phyloP scores from a whole-genome alignment of 805 yeast genomes.

The Debaryomyces tyrocola region DNA sequence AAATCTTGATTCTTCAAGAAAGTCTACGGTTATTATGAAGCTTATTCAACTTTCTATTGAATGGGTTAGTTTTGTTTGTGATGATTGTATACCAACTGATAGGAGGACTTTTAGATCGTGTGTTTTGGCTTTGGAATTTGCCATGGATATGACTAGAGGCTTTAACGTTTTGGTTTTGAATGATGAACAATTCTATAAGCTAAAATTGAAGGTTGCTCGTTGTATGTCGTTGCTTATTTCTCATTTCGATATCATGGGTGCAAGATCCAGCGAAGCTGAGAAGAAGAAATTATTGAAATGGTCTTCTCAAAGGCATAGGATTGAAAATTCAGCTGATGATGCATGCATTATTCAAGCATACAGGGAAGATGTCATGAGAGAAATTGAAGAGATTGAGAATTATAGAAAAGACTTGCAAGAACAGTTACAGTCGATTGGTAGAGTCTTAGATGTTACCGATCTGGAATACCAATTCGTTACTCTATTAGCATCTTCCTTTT shows the following conservation, averaged over 20 bases:
- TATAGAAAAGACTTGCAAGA: slow-evolving; percentile 46
- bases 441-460: slow-evolving; percentile 84
- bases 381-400: slow-evolving; percentile 63
- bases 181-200: slow-evolving; percentile 68
- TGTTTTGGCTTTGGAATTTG: slow-evolving; percentile 91
- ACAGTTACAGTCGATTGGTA: slow-evolving; percentile 60
- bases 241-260: slow-evolving; percentile 98
- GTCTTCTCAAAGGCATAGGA: slow-evolving; percentile 53
- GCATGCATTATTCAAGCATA: slow-evolving; percentile 46
- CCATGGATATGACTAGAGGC: slow-evolving; percentile 91
- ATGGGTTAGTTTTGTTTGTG: slow-evolving; percentile 92
- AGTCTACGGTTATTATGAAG: slow-evolving; percentile 67
- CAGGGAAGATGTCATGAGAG: slow-evolving; percentile 66
- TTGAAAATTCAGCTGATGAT: slow-evolving; percentile 44
- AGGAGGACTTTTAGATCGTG: slow-evolving; percentile 93
- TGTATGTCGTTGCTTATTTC: slow-evolving; percentile 92
- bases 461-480: slow-evolving; percentile 85
- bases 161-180: slow-evolving; percentile 80
- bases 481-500: slow-evolving; percentile 82
- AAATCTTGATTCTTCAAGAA: slow-evolving; percentile 61
- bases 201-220: slow-evolving; percentile 84
- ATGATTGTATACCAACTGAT: slow-evolving; percentile 92
- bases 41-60: slow-evolving; percentile 76
- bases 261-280: slow-evolving; percentile 76
- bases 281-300: slow-evolving; percentile 55